phyloP scores from a whole-genome alignment of 2,329 filamentous ascomycete genomes.

The Didymella sp. region DNA sequence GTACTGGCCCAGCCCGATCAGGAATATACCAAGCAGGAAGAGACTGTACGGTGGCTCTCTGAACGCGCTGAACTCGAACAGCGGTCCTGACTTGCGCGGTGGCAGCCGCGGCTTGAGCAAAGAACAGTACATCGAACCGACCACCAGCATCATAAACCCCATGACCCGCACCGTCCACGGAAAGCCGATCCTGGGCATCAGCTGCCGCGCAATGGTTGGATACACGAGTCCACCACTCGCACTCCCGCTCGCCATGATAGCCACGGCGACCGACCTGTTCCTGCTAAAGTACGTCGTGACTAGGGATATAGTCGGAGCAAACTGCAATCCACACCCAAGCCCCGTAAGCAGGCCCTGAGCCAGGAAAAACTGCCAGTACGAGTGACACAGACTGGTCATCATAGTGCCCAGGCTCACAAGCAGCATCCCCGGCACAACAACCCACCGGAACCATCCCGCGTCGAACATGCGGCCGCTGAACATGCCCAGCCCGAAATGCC shows the following conservation, averaged over 20 bases:
- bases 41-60: constrained; percentile 51
- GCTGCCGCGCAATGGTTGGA: constrained; percentile 60
- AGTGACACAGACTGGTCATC: constrained; percentile 58
- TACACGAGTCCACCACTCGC: constrained; percentile 70
- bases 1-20: constrained; percentile 48
- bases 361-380: constrained; percentile 58
- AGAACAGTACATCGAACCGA: constrained; percentile 44
- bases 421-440: constrained; percentile 52
- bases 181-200: constrained; percentile 68
- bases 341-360: constrained; percentile 47
- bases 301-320: constrained; percentile 41
- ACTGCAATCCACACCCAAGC: constrained; percentile 47
- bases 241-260: constrained; percentile 65
- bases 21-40: constrained; percentile 45
- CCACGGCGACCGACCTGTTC: constrained; percentile 67
- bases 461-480: constrained; percentile 61
- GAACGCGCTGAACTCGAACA: constrained; percentile 53
- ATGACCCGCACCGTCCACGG: constrained; percentile 69
- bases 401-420: constrained; percentile 59
- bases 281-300: constrained; percentile 64
- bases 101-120: constrained; percentile 53
- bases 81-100: constrained; percentile 52
- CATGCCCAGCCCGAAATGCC: constrained; percentile 60
- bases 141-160: constrained; percentile 64
- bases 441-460: constrained; percentile 59